These are phyloP conservation scores for Casaregolazyma suthepensis DNA, from an alignment of 1,139 yeast genomes.

Conservation along the genomic window DNA sequence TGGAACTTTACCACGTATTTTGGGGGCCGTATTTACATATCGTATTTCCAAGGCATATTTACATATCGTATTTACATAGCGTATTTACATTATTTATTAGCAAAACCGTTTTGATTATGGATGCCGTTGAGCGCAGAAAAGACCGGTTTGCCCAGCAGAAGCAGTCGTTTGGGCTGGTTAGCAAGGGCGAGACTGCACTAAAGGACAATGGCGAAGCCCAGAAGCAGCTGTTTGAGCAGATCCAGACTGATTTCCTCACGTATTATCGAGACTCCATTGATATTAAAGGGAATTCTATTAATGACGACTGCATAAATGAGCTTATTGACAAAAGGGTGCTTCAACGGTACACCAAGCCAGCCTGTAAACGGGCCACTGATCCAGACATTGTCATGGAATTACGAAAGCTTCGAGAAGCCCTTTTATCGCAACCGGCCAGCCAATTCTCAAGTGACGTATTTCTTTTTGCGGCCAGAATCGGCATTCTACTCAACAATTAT, in stretches of 20 bases:
- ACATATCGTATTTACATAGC: neutral
- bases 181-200: slow-evolving; percentile 1
- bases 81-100: neutral
- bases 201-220: neutral
- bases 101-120: neutral
- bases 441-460: neutral
- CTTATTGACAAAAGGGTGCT: neutral
- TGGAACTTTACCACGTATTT: neutral
- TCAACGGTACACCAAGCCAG: neutral
- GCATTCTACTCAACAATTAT: slow-evolving; percentile 3
- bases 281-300: neutral
- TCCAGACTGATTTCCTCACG: neutral
- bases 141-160: slow-evolving; percentile 1
- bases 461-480: slow-evolving; percentile 2
- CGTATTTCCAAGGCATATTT: neutral
- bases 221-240: neutral
- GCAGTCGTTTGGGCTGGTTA: slow-evolving; percentile 2
- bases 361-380: neutral
- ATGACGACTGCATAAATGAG: neutral
- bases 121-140: neutral
- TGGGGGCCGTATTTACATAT: neutral
- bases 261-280: neutral
- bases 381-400: slow-evolving; percentile 3
- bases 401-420: slow-evolving; percentile 8
- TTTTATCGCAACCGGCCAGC: neutral